Percentiles rank a stretch among this genome's conserved stretches.
Conservation (phyloP, 495 filamentous ascomycete species). For the Penicillium ucsense region DNA sequence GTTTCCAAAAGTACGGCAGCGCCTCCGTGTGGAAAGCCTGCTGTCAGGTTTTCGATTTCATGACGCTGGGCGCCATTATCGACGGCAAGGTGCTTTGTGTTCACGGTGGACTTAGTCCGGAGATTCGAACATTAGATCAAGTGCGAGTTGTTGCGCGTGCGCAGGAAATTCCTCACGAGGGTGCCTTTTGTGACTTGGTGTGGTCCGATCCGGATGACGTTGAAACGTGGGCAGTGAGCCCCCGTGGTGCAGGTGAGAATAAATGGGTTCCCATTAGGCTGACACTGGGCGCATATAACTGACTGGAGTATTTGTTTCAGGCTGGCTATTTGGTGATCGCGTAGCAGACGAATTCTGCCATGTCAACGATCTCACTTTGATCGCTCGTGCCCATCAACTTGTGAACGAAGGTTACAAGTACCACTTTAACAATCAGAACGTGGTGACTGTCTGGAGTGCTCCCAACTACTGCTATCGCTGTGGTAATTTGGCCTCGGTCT, state of each 20-base stretch:
- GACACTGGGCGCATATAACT: background rate
- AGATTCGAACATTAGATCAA: constrained; percentile 94
- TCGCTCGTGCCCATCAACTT: constrained; percentile 91
- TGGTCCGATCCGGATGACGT: constrained; percentile 99
- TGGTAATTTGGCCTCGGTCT: constrained; percentile 94
- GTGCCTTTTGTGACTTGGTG: constrained; percentile 94
- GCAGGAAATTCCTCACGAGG: constrained; percentile 96
- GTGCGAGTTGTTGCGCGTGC: constrained; percentile 94
- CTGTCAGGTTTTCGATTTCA: constrained; percentile 97
- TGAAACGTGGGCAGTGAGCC: constrained; percentile 94
- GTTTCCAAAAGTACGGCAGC: constrained; percentile 95
- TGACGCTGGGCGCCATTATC: constrained; percentile 91
- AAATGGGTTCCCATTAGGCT: background rate
- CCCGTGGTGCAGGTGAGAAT: constrained; percentile 65
- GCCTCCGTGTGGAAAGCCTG: constrained; percentile 98
- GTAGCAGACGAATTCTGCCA: constrained; percentile 99
- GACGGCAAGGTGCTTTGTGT: constrained; percentile 96
- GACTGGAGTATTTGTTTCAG: constrained; percentile 11
- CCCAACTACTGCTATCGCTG: constrained; percentile 99
- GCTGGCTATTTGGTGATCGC: constrained; percentile 96
- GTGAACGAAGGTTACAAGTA: constrained; percentile 99
- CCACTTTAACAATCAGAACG: constrained; percentile 89
- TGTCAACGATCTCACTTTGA: constrained; percentile 88
- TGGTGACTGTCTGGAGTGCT: constrained; percentile 98
- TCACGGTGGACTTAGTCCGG: constrained; percentile 90